Evolutionary conservation across 495 filamentous ascomycete species (phyloP), one percentile per base, ranked within the genome.

Genomic region (Penicillium silybi): DNA sequence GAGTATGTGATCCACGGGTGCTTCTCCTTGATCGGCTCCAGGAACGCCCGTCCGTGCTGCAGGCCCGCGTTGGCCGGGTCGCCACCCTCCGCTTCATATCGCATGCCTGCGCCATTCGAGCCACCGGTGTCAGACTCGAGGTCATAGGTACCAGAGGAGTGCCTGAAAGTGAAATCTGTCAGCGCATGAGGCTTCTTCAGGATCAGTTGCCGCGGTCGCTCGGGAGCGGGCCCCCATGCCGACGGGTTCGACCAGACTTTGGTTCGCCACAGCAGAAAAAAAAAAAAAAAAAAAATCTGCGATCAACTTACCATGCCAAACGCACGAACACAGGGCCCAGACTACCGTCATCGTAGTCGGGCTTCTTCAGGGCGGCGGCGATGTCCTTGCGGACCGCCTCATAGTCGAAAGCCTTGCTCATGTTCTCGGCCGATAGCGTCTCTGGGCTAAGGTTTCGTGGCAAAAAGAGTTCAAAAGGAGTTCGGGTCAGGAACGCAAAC

Each of bases 1-100:
- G 79, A 73, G 65, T 85, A 85, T 23, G 81, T 84, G 62, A 85
- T 79, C 82, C 81, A 85, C 5, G 77, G 74, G 61, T 84, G 76
- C 27, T 64, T 67, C 27, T 66, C 57, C 54, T 85, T 85, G 22
- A 84, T 63, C 3, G 81, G 78, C 52, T 84, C 80, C 32, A 85
- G 75, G 66, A 85, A 84, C 6, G 77, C 78, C 11, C 80, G 80
- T 19, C 80, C 80, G 62, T 84, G 76, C 53, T 84, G 79, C 11
- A 85, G 74, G 32, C 81, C 82, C 3, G 81, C 81, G 65, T 85
- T 85, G 34, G 81, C 76, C 1, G 82, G 81, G 57, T 85, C 81
- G 50, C 81, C 81, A 46, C 80, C 81, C 62, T 84, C 81, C 2
- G 71, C 69, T 68, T 85, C 81, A 58, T 83, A 85, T 9, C 81